Evolutionary conservation across 129 eudicot species (phyloP), one percentile per base, ranked within the genome.

Genomic region (Cynara cardunculus): DNA sequence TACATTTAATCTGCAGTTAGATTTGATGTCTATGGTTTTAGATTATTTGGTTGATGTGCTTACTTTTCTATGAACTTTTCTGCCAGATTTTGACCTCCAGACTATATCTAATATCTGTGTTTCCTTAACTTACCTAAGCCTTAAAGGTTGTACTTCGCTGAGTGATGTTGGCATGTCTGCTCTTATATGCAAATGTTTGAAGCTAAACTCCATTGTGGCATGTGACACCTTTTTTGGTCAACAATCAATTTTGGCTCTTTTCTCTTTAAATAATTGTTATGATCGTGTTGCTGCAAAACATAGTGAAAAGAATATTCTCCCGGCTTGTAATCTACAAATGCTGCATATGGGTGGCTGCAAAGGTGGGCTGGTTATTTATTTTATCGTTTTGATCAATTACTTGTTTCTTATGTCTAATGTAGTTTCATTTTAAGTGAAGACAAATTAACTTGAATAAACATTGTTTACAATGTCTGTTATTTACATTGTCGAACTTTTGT

Each of bases 261-360:
- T 89, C 84, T 86, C 87, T 75, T 75, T 78, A 77, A 68, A 31
- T 82, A 77, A 85, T 62, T 44, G 30, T 82, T 28, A 18, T 75
- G 87, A 77, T 44, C 26, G 73, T 65, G 69, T 25, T 27, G 5
- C 66, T 28, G 76, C 32, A 37, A 61, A 62, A 25, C 78, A 28
- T 69, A 59, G n/a, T 37, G 81, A 74, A 49, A 77, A 78, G 68
- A 82, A 80, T 13, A 10, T 32, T 74, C 78, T 68, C 61, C 79
- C 21, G 26, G 44, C 82, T 74, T 73, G 77, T 80, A 87, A 87
- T 44, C 86, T 92, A 73, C 88, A 83, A 84, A 71, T 82, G 75
- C 85, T 95, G 83, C 94, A 90, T 71, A 87, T 95, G 12, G 94
- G 99, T 74, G 94, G 96, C 77, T 95, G 99, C 89, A 86, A 80